A percentile compares a stretch with the other conserved stretches of the same genome.
phyloP scores from a whole-genome alignment of 306 rosid species.

The Prunus mongolica region DNA sequence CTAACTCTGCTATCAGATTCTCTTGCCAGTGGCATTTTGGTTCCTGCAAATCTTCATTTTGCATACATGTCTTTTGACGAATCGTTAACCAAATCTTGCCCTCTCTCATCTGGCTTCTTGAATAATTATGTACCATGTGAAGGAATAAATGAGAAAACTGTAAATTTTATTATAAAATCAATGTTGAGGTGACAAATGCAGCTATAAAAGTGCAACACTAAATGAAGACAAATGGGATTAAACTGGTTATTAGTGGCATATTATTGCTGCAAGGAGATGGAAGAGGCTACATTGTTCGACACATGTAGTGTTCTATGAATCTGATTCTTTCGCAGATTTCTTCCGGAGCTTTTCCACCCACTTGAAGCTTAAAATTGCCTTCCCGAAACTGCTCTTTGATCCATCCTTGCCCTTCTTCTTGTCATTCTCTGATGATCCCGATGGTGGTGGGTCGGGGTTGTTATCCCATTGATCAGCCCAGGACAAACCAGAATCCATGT shows the following conservation, averaged over 20 bases:
- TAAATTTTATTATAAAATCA: not conserved
- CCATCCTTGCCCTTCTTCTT: slow-evolving; percentile 53
- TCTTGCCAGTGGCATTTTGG: not conserved
- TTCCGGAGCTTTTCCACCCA: slow-evolving; percentile 56
- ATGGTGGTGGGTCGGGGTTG: slow-evolving; percentile 45
- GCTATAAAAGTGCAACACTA: not conserved
- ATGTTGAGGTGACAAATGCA: not conserved
- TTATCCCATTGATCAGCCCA: slow-evolving; percentile 86
- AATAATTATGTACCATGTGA: too few relatives aligned
- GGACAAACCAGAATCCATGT: slow-evolving; percentile 51
- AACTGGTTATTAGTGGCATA: not conserved
- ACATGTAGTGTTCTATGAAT: not conserved
- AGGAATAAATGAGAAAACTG: too few relatives aligned
- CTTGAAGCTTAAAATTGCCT: slow-evolving; percentile 43
- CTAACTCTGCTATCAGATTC: not conserved
- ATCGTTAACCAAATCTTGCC: not conserved
- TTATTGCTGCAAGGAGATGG: not conserved
- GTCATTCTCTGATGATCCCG: slow-evolving; percentile 27
- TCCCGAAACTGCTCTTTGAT: slow-evolving; percentile 38
- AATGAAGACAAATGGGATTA: not conserved
- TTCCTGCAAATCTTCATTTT: not conserved
- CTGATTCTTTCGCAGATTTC: slow-evolving; percentile 35
- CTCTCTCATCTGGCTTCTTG: too few relatives aligned
- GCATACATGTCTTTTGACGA: too few relatives aligned
- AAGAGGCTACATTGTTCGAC: slow-evolving; percentile 2